Conservation (phyloP, 2,329 filamentous ascomycete genomes). For the Aureobasidium sp. region DNA sequence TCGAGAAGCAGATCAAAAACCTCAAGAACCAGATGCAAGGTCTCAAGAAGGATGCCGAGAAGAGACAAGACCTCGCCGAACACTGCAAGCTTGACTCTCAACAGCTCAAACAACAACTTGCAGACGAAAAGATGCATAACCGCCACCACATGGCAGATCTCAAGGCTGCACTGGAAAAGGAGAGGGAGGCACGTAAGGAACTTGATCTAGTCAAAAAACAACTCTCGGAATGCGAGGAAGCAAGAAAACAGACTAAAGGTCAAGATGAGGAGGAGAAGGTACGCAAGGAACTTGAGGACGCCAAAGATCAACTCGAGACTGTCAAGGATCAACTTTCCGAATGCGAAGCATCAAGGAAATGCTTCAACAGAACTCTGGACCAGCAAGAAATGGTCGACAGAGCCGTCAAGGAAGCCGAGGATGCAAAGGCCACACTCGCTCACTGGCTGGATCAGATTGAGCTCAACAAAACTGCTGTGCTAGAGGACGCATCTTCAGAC, state of each 20-base stretch:
- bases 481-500: not conserved
- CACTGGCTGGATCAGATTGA: not conserved
- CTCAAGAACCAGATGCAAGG: not conserved
- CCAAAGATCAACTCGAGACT: too few species aligned
- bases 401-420: not conserved
- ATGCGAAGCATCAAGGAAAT: not conserved
- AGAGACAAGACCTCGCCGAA: not conserved
- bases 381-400: not conserved
- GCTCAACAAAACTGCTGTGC: not conserved
- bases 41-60: not conserved
- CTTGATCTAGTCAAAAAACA: not conserved
- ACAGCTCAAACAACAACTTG: not conserved
- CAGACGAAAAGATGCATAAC: not conserved
- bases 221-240: not conserved
- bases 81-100: not conserved
- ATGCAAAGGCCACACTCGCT: not conserved
- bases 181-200: not conserved
- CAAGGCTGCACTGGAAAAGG: not conserved
- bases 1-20: not conserved
- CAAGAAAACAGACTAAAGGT: not conserved
- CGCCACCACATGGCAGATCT: not conserved
- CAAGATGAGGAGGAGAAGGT: not conserved
- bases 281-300: too few species aligned
- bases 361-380: not conserved
- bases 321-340: not conserved